Base-by-base conservation (phyloP, 352 stramenopile species). In the Aphanomyces euteiches region DNA sequence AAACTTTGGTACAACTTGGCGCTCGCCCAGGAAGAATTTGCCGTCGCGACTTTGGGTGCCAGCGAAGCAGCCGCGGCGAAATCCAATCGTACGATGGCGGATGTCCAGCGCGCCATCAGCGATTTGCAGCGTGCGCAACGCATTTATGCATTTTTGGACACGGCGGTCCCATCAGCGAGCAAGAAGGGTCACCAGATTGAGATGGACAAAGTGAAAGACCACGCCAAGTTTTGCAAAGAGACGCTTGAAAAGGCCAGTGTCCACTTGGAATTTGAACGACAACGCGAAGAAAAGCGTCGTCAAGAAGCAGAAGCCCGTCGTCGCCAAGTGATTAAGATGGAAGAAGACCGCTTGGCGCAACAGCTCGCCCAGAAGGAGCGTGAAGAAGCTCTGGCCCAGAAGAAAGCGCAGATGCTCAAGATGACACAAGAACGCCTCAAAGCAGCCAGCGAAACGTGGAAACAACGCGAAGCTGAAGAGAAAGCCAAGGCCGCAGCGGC, bases 251-350 rank as follows among this genome's bases (percentile, higher is more conserved):
- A 95, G 69, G 88, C 88, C 0, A 93, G 83, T 72, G 91, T 90
- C 70, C 88, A 95, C 75, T 85, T 95, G 78, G 88, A 95, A 75
- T 95, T 94, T 53, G 88, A 95, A 67, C 85, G 86, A 13, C 88
- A 95, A 69, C 88, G 89, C 34, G 88, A 95, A 43, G 88, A 94
- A 19, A 94, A 92, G 72, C 81, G 87, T 56, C 85, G 80, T 28
- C 61, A 92, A 40, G 86, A 95, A 75, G 90, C 90, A 41, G 88
- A 95, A 65, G 77, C 80, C 3, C 88, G 91, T 66, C 84, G 88
- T 37, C 89, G 90, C 72, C 79, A 92, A 76, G 71, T 94, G 19
- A 76, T 63, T 5, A 63, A 84, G 10, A 84, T 92, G 53, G 92
- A 93, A 73, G 87, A 95, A 65, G 86, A 94, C 45, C 81, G 83